Evolutionary conservation across 2,329 filamentous ascomycete species (phyloP).

Genomic region (Parasarocladium wereldwijsianum): DNA sequence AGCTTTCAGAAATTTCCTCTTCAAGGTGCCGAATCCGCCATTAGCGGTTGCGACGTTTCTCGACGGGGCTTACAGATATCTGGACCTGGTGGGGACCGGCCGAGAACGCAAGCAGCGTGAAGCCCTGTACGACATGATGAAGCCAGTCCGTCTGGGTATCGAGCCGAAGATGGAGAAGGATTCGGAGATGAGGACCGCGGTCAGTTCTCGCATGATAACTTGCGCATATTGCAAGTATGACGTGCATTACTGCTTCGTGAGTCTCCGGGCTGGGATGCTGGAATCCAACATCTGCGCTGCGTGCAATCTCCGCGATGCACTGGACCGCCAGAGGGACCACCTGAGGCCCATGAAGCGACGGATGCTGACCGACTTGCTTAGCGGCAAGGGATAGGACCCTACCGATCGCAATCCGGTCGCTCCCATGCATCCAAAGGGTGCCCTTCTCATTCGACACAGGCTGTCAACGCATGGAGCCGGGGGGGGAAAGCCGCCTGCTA

Average conservation of each 20-base stretch:
- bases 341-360: slow-evolving; percentile 10
- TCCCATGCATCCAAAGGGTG: slow-evolving; percentile 11
- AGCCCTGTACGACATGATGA: slow-evolving; percentile 18
- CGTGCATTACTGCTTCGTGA: too few species aligned
- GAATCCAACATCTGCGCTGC: slow-evolving; percentile 14
- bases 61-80: slow-evolving; percentile 17
- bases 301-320: slow-evolving; percentile 13
- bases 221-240: too few species aligned
- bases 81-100: slow-evolving; percentile 7
- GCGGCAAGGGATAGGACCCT: slow-evolving; percentile 11
- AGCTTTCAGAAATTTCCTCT: slow-evolving; percentile 16
- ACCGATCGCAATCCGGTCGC: slow-evolving; percentile 15
- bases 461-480: too few species aligned
- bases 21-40: slow-evolving; percentile 14
- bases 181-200: too few species aligned
- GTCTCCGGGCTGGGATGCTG: too few species aligned
- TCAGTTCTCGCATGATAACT: too few species aligned
- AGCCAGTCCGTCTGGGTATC: slow-evolving; percentile 15
- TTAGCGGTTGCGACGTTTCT: slow-evolving; percentile 16
- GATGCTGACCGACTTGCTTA: slow-evolving; percentile 9
- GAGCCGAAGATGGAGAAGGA: slow-evolving; percentile 9
- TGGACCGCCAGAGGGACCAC: slow-evolving; percentile 18
- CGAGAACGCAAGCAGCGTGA: slow-evolving; percentile 7
- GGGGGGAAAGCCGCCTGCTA: too few species aligned
- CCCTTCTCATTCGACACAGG: too few species aligned